These are phyloP conservation scores for Colletotrichum sp. DNA, from an alignment of 2,329 filamentous ascomycete genomes.

Conservation along the genomic window DNA sequence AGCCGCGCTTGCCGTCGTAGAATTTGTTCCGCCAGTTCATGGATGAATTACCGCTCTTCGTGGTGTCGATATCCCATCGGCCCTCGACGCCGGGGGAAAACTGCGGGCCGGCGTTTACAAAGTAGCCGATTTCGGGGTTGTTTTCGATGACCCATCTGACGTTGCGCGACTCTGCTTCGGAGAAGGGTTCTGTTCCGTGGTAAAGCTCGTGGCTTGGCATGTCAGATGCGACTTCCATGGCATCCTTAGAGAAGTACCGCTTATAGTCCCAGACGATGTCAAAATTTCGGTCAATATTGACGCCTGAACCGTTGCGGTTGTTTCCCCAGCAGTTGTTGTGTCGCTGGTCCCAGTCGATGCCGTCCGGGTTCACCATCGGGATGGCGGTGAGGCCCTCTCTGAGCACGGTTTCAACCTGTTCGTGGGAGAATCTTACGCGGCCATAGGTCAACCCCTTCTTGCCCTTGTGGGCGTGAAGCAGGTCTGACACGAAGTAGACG, in stretches of 20 bases:
- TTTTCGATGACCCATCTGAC: slow-evolving; percentile 55
- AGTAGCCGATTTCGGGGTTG: slow-evolving; percentile 56
- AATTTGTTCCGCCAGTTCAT: slow-evolving; percentile 58
- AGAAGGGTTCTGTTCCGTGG: slow-evolving; percentile 54
- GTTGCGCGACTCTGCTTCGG: slow-evolving; percentile 61
- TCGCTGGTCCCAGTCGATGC: slow-evolving; percentile 55
- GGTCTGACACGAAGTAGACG: slow-evolving; percentile 62
- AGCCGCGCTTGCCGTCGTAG: slow-evolving; percentile 56
- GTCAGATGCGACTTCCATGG: slow-evolving; percentile 26
- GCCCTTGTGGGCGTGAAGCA: slow-evolving; percentile 56
- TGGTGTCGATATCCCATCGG: slow-evolving; percentile 60
- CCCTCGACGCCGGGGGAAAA: slow-evolving; percentile 54
- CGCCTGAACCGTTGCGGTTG: slow-evolving; percentile 55
- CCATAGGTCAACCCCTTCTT: slow-evolving; percentile 56
- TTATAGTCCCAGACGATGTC: slow-evolving; percentile 62
- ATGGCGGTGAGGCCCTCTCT: slow-evolving; percentile 56
- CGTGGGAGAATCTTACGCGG: slow-evolving; percentile 52
- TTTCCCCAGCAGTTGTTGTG: slow-evolving; percentile 58
- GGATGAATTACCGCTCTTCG: slow-evolving; percentile 44
- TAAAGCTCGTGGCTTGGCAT: slow-evolving; percentile 51
- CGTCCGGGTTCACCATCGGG: slow-evolving; percentile 58
- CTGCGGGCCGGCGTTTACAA: slow-evolving; percentile 62
- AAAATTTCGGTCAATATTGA: slow-evolving; percentile 63
- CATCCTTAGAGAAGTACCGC: slow-evolving; percentile 43
- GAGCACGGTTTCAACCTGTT: slow-evolving; percentile 54